Conservation (phyloP, 352 stramenopile genomes). For the Elongisporangium undulatum region DNA sequence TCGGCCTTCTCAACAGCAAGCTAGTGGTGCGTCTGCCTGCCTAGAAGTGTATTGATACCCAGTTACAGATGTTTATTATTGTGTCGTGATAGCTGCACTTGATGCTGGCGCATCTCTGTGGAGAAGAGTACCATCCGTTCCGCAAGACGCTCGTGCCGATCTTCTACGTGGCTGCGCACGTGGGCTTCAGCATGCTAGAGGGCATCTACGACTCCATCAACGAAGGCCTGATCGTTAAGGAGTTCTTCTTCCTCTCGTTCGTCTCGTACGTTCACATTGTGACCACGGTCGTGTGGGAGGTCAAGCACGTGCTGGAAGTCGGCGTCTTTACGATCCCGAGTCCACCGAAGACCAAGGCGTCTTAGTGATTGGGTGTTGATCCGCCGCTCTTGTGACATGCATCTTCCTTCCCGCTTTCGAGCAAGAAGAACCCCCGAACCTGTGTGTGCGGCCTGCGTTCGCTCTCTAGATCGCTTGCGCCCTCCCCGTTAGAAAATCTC, state of each 20-base stretch:
- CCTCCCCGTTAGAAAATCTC: too few relatives aligned
- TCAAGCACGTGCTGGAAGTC: conserved; percentile 81
- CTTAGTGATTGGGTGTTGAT: conserved; percentile 5
- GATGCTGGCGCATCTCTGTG: conserved; percentile 84
- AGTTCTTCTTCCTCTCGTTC: conserved; percentile 88
- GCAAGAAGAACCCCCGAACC: too few relatives aligned
- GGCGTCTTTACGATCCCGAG: conserved; percentile 74
- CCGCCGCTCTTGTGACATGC: not conserved
- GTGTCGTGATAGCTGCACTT: conserved; percentile 57
- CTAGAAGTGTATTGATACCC: not conserved
- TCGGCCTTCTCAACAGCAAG: conserved; percentile 86
- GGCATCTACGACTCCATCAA: conserved; percentile 81
- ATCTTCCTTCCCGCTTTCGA: not conserved
- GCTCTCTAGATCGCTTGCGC: too few relatives aligned
- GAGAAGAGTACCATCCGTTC: conserved; percentile 87
- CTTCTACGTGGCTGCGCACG: conserved; percentile 85
- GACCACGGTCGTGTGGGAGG: conserved; percentile 83
- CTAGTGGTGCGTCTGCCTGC: conserved; percentile 54
- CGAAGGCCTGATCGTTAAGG: conserved; percentile 75
- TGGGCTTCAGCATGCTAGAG: conserved; percentile 77
- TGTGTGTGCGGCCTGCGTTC: too few relatives aligned
- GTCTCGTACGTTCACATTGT: conserved; percentile 85
- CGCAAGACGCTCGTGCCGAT: conserved; percentile 88
- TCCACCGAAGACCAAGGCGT: conserved; percentile 19
- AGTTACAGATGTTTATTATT: conserved; percentile 1